Conservation (phyloP, 257 asterid species). For the Solanum megistacrolobum region DNA sequence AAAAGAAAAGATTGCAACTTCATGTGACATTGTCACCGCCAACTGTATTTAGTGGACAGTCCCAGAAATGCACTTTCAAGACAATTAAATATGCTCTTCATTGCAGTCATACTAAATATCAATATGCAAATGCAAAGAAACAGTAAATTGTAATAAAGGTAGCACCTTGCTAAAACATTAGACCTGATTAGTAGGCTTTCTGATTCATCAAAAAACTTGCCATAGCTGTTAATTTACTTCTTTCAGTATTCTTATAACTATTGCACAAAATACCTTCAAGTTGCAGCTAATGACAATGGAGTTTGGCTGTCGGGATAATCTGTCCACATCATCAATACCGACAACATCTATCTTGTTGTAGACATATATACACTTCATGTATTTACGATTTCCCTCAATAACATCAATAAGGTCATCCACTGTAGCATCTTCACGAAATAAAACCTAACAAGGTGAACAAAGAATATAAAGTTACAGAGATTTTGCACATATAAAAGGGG, state of each 20-base stretch:
- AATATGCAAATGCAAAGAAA: neutral
- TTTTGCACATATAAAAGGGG: neutral
- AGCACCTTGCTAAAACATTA: neutral
- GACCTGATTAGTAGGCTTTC: neutral
- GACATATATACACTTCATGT: conserved; percentile 87
- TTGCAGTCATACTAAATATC: neutral
- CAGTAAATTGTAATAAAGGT: neutral
- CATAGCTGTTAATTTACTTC: neutral
- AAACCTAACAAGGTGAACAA: conserved; percentile 32
- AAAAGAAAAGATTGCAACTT: neutral
- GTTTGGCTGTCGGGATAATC: conserved; percentile 83
- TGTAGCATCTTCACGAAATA: conserved; percentile 95
- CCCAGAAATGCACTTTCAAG: neutral
- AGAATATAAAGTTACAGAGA: neutral
- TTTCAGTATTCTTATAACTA: neutral
- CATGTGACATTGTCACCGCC: neutral
- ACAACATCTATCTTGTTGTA: conserved; percentile 96
- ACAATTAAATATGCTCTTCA: neutral
- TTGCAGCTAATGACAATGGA: conserved; percentile 95
- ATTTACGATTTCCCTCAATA: conserved; percentile 95
- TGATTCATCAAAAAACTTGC: neutral
- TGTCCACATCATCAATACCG: conserved; percentile 94
- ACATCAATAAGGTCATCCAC: conserved; percentile 96
- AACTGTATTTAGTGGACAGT: neutral
- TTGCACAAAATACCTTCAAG: conserved; percentile 34